A percentile compares a stretch with the other conserved stretches of the same genome.
Evolutionary conservation across 169 alveolate genomes (phyloP).

Genomic region (Theileria sp.): DNA sequence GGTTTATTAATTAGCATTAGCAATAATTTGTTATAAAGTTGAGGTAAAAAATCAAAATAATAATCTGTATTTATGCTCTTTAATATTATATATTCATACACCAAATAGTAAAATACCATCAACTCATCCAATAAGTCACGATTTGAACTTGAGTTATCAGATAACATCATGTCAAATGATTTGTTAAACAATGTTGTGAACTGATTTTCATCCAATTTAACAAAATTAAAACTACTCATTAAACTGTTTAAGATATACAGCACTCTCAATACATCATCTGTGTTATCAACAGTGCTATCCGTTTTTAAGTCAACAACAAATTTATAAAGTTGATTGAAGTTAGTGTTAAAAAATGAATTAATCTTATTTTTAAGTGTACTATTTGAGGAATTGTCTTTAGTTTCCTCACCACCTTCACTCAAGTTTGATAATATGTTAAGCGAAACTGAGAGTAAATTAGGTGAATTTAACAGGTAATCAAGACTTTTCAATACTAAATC

Average conservation of each 20-base stretch:
- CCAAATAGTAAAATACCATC: constrained; percentile 7
- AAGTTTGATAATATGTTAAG: not conserved
- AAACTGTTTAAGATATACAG: not conserved
- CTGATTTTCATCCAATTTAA: not conserved
- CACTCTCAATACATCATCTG: not conserved
- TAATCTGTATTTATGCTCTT: not conserved
- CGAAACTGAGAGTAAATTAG: not conserved
- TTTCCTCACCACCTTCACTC: not conserved
- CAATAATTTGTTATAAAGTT: not conserved
- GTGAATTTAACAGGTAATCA: not conserved
- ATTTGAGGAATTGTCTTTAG: not conserved
- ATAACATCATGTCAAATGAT: not conserved
- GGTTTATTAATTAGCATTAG: not conserved
- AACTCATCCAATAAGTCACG: not conserved
- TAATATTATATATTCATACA: not conserved
- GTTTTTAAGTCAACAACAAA: not conserved
- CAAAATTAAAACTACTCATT: constrained; percentile 3
- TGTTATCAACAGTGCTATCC: not conserved
- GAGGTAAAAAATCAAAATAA: not conserved
- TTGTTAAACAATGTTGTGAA: not conserved
- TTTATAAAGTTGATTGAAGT: not conserved
- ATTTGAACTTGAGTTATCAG: not conserved
- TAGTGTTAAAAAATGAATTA: not conserved
- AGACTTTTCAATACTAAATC: not conserved
- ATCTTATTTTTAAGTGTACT: not conserved